These are phyloP conservation scores for Neurospora crassa DNA, from an alignment of 2,329 filamentous ascomycete species.

Conservation along the genomic window DNA sequence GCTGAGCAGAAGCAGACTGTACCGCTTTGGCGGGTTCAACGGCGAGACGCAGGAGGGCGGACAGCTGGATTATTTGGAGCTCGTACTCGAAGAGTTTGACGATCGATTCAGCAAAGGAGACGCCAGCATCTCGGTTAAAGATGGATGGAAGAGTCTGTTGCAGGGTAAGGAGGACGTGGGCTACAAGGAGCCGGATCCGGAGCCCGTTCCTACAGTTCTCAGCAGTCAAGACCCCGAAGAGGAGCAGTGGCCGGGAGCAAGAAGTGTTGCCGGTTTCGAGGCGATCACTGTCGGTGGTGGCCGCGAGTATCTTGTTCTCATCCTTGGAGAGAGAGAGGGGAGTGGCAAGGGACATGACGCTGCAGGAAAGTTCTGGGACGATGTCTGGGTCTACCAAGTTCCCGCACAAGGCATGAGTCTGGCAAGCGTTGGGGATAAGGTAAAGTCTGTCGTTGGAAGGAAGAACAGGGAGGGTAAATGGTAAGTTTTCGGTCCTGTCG, in stretches of 20 bases:
- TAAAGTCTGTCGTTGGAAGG: slow-evolving; percentile 41
- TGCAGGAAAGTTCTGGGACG: slow-evolving; percentile 45
- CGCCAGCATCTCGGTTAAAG: slow-evolving; percentile 38
- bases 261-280: slow-evolving; percentile 45
- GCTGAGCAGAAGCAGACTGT: slow-evolving; percentile 54
- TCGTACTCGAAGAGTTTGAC: slow-evolving; percentile 46
- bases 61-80: slow-evolving; percentile 54
- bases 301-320: slow-evolving; percentile 51
- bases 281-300: slow-evolving; percentile 49
- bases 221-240: slow-evolving; percentile 2
- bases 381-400: slow-evolving; percentile 57
- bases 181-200: slow-evolving; percentile 26
- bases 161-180: slow-evolving; percentile 21
- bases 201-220: slow-evolving; percentile 8
- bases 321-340: slow-evolving; percentile 47
- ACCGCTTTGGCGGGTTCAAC: slow-evolving; percentile 74
- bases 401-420: slow-evolving; percentile 44
- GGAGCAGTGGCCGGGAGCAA: slow-evolving; percentile 37
- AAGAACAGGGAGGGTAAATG: slow-evolving; percentile 50
- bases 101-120: slow-evolving; percentile 38
- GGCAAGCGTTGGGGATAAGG: slow-evolving; percentile 46
- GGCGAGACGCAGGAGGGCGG: slow-evolving; percentile 61
- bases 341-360: slow-evolving; percentile 38
- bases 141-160: slow-evolving; percentile 43
- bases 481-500: slow-evolving; percentile 17